Percentiles rank a stretch among this genome's conserved stretches.
Conservation (phyloP, 495 filamentous ascomycete genomes). For the Massariosphaeria phaeospora region DNA sequence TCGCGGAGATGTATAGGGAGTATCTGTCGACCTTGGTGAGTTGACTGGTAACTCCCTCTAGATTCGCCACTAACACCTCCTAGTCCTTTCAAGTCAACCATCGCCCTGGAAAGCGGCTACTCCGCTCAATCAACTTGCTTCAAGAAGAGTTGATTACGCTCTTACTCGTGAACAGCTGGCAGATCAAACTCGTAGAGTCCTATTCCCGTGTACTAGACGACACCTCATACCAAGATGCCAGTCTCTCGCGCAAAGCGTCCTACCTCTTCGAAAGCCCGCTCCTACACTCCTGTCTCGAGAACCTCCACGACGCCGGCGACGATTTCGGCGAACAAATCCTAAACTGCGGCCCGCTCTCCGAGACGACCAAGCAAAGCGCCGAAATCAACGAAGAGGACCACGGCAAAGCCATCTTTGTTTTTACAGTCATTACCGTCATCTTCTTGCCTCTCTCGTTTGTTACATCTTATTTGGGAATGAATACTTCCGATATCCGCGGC, state of each 20-base stretch:
- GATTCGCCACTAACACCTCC: not conserved
- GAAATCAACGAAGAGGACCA: slow-evolving; percentile 33
- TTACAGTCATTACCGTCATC: slow-evolving; percentile 33
- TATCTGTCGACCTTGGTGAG: slow-evolving; percentile 26
- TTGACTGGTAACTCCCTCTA: not conserved
- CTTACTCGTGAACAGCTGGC: slow-evolving; percentile 16
- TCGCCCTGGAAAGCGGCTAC: slow-evolving; percentile 25
- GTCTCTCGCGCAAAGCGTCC: slow-evolving; percentile 3
- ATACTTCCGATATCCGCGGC: slow-evolving; percentile 32
- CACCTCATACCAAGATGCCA: slow-evolving; percentile 2
- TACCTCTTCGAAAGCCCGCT: slow-evolving; percentile 17
- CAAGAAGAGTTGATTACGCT: slow-evolving; percentile 30
- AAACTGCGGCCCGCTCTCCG: slow-evolving; percentile 19
- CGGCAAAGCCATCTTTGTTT: slow-evolving; percentile 34
- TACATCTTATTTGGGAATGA: slow-evolving; percentile 32
- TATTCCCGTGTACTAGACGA: slow-evolving; percentile 20
- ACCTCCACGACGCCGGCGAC: slow-evolving; percentile 2
- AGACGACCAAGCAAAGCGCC: slow-evolving; percentile 26
- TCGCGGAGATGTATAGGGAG: slow-evolving; percentile 21
- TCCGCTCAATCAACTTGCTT: slow-evolving; percentile 29
- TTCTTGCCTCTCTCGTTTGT: slow-evolving; percentile 33
- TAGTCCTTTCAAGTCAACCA: slow-evolving; percentile 32
- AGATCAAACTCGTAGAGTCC: slow-evolving; percentile 15
- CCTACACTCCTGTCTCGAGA: slow-evolving; percentile 14
- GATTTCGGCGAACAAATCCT: slow-evolving; percentile 20